A percentile compares a stretch with the other conserved stretches of the same genome.
Evolutionary conservation across 306 rosid genomes (phyloP).

Genomic region (Nissolia schottii): DNA sequence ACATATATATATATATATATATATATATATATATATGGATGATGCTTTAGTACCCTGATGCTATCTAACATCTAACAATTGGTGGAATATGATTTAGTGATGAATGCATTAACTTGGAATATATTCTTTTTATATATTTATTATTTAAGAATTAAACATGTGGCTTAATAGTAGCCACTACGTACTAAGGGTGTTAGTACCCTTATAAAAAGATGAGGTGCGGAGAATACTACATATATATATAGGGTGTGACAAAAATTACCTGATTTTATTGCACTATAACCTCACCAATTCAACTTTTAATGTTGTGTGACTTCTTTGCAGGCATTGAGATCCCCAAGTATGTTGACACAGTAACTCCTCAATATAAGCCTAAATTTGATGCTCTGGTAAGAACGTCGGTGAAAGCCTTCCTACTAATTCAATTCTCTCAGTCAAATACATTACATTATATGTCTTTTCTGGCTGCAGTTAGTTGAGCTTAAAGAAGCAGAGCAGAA

Average conservation of each 20-base stretch:
- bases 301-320: slow-evolving; percentile 9
- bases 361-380: slow-evolving; percentile 83
- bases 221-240: background rate
- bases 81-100: background rate
- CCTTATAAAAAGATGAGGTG: background rate
- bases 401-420: background rate
- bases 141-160: background rate
- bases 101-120: background rate
- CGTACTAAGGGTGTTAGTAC: background rate
- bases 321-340: slow-evolving; percentile 90
- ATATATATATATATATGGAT: background rate
- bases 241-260: background rate
- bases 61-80: background rate
- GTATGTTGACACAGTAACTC: slow-evolving; percentile 91
- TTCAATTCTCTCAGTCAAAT: background rate
- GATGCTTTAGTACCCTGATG: too few species aligned
- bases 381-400: slow-evolving; percentile 61
- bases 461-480: slow-evolving; percentile 63
- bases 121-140: background rate
- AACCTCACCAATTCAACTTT: background rate
- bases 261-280: background rate
- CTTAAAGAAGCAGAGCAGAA: slow-evolving; percentile 85
- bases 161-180: background rate
- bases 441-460: background rate
- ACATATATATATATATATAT: background rate